Evolutionary conservation across 768 basidiomycete species (phyloP), one percentile per base, ranked within the genome.

Genomic region (Flagelloscypha sp.): DNA sequence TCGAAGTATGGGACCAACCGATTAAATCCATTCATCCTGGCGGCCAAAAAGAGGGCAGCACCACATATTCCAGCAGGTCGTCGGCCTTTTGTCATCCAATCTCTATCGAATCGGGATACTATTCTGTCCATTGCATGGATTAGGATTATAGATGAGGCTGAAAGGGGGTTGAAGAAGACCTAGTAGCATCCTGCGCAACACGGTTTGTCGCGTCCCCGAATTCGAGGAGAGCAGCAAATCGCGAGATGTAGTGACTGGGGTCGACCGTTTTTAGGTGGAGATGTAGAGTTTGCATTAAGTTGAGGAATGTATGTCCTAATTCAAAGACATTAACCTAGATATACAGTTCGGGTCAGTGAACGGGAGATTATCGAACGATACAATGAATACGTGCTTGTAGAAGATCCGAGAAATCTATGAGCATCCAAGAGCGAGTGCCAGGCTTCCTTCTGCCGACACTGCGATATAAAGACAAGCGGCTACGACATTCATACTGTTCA

Each of bases 381-480:
- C 32, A 25, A 19, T 42, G 22, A 13, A 1, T 4, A 46, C 55
- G 42, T 46, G 84, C 93, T 65, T 89, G 84, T 3, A 99, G 72
- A 25, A 93, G 66, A 53, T 98, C 94, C n/a, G 89, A 89, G 49
- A 99, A 98, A 61, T 99, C 95, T 43, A 99, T 98, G 17, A 99
- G 76, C 95, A 98, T 98, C 56, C 93, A 87, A 38, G 82, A 88
- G 35, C 83, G 63, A n/a, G n/a, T n/a, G n/a, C n/a, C n/a, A n/a
- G 0, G 87, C 89, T 58, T 94, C 87, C 49, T 84, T 85, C 58
- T 92, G 81, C 41, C 94, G 61, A 53, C 92, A 94, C 3, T n/a
- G 92, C 88, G 27, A 94, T 77, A 53, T 99, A 98, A 30, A 98
- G 70, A 54, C 95, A 99, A 27, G 93, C 86, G 3, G 93, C 95